Evolutionary conservation across 805 yeast genomes (phyloP).

Genomic region (Kluyveromyces siamensis): DNA sequence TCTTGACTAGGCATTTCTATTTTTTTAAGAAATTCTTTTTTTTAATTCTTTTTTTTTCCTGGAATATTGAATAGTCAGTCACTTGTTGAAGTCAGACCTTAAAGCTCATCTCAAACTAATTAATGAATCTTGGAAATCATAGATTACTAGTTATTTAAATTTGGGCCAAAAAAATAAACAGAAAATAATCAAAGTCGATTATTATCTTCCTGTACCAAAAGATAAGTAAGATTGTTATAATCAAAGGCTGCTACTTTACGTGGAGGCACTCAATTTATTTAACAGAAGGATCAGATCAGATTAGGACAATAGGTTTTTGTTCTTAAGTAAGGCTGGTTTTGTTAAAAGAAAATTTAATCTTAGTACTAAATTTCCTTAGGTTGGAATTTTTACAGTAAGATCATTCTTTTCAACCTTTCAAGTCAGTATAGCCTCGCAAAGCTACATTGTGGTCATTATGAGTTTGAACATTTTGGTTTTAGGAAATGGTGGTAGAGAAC

Average conservation of each 20-base stretch:
- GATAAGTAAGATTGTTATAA: too few species aligned
- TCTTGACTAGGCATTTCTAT: too few species aligned
- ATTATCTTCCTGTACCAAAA: background rate
- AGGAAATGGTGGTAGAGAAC: slow-evolving; percentile 99
- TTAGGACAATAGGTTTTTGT: background rate
- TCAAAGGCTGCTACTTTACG: too few species aligned
- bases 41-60: too few species aligned
- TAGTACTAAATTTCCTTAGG: too few species aligned
- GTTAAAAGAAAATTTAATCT: too few species aligned
- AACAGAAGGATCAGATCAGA: background rate
- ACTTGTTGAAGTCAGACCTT: background rate
- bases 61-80: background rate
- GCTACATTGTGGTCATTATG: slow-evolving; percentile 6
- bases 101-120: background rate
- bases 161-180: background rate
- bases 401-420: too few species aligned
- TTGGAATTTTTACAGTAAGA: too few species aligned
- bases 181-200: background rate
- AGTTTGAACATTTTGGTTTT: slow-evolving; percentile 64
- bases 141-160: background rate
- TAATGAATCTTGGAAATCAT: background rate
- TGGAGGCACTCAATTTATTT: too few species aligned
- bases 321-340: background rate
- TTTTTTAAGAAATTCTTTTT: background rate
- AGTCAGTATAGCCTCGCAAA: too few species aligned